phyloP scores from a whole-genome alignment of 2,329 filamentous ascomycete genomes.

The Pseudogymnoascus sp. region DNA sequence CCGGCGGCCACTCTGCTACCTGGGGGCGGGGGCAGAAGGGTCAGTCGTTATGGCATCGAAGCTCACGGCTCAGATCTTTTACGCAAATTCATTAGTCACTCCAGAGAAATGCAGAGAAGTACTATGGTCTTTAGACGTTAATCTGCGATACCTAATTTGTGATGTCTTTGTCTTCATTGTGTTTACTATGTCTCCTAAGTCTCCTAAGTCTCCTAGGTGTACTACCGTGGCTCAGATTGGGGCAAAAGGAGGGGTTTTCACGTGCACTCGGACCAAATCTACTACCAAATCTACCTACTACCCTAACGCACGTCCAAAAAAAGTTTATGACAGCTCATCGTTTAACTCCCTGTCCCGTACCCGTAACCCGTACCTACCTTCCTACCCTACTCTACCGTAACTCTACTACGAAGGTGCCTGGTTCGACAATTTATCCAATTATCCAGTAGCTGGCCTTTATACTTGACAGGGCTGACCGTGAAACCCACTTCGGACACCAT shows the following conservation, averaged over 20 bases:
- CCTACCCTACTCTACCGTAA: conserved; percentile 2
- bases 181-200: neutral
- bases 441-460: conserved; percentile 7
- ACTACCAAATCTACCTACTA: neutral
- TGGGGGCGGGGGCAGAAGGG: neutral
- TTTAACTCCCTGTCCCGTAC: conserved; percentile 3
- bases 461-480: neutral
- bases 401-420: neutral
- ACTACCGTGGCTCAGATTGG: neutral
- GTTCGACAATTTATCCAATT: neutral
- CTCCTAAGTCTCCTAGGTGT: neutral
- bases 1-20: neutral
- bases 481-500: conserved; percentile 2
- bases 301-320: neutral
- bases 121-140: neutral
- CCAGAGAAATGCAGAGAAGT: conserved; percentile 7
- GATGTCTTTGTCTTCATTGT: neutral
- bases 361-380: conserved; percentile 3
- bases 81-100: conserved; percentile 6
- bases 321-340: conserved; percentile 6
- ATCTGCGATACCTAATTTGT: neutral
- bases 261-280: neutral
- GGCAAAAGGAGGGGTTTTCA: conserved; percentile 4
- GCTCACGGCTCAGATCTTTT: conserved; percentile 6
- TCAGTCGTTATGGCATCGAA: neutral